Evolutionary conservation across 2,329 filamentous ascomycete genomes (phyloP).

Genomic region (Cladorrhinum sp.): DNA sequence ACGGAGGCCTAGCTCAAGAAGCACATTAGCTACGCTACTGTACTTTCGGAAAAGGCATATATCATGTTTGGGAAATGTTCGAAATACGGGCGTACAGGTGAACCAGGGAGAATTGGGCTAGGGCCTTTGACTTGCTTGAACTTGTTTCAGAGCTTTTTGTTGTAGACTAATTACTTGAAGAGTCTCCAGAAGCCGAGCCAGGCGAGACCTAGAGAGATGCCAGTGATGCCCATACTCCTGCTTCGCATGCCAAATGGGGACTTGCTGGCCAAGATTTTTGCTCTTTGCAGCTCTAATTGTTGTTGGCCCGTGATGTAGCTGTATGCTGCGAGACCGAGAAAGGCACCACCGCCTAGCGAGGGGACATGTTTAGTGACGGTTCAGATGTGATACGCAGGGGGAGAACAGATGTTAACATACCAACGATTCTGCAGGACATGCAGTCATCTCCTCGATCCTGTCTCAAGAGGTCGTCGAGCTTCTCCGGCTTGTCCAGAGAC

Average conservation of each 20-base stretch:
- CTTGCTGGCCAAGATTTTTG: slow-evolving; percentile 64
- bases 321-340: slow-evolving; percentile 72
- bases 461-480: slow-evolving; percentile 56
- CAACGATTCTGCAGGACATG: slow-evolving; percentile 66
- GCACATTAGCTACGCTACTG: too few species aligned
- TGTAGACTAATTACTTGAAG: slow-evolving; percentile 45
- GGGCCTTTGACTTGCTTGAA: too few species aligned
- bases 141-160: too few species aligned
- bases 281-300: slow-evolving; percentile 65
- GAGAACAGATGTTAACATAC: slow-evolving; percentile 48
- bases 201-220: slow-evolving; percentile 64
- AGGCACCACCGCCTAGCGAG: slow-evolving; percentile 66
- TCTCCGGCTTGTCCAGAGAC: slow-evolving; percentile 58
- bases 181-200: slow-evolving; percentile 70
- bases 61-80: too few species aligned
- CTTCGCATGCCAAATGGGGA: slow-evolving; percentile 71
- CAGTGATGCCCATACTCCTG: slow-evolving; percentile 63
- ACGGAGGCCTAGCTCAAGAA: too few species aligned
- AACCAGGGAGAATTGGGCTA: too few species aligned
- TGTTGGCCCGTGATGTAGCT: slow-evolving; percentile 72
- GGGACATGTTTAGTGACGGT: neutral
- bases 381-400: neutral
- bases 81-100: too few species aligned
- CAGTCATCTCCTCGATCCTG: slow-evolving; percentile 64
- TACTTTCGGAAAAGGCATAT: too few species aligned